Conservation (phyloP, 106 monocot species). For the Dactylorhiza incarnata region DNA sequence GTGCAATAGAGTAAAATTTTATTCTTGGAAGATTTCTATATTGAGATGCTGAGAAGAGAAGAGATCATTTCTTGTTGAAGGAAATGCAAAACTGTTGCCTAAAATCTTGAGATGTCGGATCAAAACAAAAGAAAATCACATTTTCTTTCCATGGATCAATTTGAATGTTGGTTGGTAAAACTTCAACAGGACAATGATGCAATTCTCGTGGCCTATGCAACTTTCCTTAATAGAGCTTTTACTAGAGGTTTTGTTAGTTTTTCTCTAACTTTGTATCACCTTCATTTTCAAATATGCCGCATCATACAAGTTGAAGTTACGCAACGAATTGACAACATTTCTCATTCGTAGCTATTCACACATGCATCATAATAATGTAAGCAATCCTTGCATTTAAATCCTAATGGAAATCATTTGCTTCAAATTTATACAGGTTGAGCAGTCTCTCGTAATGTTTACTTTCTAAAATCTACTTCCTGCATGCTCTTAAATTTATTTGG, state of each 20-base stretch:
- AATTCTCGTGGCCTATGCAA: constrained; percentile 74
- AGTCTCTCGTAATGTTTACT: background rate
- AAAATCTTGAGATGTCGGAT: no score
- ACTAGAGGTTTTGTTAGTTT: constrained; percentile 51
- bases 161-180: no score
- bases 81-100: no score
- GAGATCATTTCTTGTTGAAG: no score
- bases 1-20: no score
- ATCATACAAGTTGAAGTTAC: constrained; percentile 29
- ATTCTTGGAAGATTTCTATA: no score
- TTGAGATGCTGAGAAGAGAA: no score
- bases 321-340: constrained; percentile 59
- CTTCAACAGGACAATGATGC: constrained; percentile 58
- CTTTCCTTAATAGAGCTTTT: constrained; percentile 61
- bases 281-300: constrained; percentile 44
- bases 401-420: background rate
- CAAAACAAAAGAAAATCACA: no score
- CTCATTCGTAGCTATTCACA: constrained; percentile 63
- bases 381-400: background rate
- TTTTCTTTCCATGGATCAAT: no score
- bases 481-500: background rate
- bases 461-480: background rate
- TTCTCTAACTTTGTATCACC: constrained; percentile 65
- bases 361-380: constrained; percentile 54
- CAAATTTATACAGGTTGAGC: background rate